Evolutionary conservation across 306 rosid genomes (phyloP).

Genomic region (Prunus kanzakura): DNA sequence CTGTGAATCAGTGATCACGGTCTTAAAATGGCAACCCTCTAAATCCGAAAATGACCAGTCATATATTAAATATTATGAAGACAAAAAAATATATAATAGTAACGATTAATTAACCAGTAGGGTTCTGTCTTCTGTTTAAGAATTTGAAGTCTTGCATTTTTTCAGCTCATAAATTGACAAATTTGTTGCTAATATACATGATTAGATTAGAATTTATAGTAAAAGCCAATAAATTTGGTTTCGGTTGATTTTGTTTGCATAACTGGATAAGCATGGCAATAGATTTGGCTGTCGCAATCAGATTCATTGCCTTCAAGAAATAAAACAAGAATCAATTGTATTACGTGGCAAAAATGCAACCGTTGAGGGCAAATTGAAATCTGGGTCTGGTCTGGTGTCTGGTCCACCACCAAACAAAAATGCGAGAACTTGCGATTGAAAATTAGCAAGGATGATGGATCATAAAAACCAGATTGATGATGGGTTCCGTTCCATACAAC

Average conservation of each 20-base stretch:
- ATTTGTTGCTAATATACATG: too few relatives aligned
- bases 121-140: too few relatives aligned
- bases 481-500: background rate
- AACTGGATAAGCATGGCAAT: background rate
- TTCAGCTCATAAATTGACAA: too few relatives aligned
- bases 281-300: background rate
- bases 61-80: too few relatives aligned
- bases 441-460: background rate
- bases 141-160: too few relatives aligned
- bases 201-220: background rate
- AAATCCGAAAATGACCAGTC: too few relatives aligned
- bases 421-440: background rate
- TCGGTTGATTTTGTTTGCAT: background rate
- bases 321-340: background rate
- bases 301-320: background rate
- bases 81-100: too few relatives aligned
- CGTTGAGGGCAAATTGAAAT: background rate
- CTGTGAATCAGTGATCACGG: too few relatives aligned
- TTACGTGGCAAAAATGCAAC: constrained; percentile 8
- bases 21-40: too few relatives aligned
- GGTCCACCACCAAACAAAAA: constrained; percentile 7
- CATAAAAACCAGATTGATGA: background rate
- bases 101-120: too few relatives aligned
- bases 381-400: background rate
- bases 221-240: background rate